phyloP scores from a whole-genome alignment of 2,329 filamentous ascomycete genomes.

The Talaromyces sp. region DNA sequence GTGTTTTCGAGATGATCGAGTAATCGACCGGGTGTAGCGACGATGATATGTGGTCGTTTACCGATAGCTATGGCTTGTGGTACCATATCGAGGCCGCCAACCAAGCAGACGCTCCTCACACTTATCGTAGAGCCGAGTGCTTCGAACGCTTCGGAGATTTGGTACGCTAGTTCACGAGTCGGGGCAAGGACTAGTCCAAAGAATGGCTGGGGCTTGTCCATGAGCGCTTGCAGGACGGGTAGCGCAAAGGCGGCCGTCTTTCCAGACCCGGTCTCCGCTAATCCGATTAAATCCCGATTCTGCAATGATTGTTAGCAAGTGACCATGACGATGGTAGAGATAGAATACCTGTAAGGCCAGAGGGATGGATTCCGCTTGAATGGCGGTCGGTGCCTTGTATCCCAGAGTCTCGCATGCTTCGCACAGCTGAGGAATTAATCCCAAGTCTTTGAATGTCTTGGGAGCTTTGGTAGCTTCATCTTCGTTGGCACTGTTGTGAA shows the following conservation, averaged over 20 bases:
- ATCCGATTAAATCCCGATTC: slow-evolving; percentile 79
- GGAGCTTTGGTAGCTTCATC: slow-evolving; percentile 19
- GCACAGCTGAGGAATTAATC: slow-evolving; percentile 80
- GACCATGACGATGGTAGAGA: background rate
- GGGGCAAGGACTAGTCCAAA: slow-evolving; percentile 90
- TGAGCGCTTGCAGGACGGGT: slow-evolving; percentile 84
- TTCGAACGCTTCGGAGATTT: slow-evolving; percentile 85
- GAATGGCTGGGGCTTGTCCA: slow-evolving; percentile 79
- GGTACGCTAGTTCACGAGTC: slow-evolving; percentile 86
- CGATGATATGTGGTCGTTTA: slow-evolving; percentile 93
- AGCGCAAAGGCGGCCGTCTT: slow-evolving; percentile 95
- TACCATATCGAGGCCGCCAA: slow-evolving; percentile 95
- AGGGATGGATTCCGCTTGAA: slow-evolving; percentile 83
- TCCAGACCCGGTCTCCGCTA: slow-evolving; percentile 92
- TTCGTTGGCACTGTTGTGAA: slow-evolving; percentile 7
- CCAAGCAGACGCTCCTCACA: slow-evolving; percentile 80
- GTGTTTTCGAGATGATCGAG: slow-evolving; percentile 95
- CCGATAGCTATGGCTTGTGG: slow-evolving; percentile 83
- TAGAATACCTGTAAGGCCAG: slow-evolving; percentile 60
- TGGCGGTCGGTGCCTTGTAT: slow-evolving; percentile 83
- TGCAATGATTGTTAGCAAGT: background rate
- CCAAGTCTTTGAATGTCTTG: slow-evolving; percentile 57
- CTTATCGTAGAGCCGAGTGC: slow-evolving; percentile 81
- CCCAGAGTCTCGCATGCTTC: slow-evolving; percentile 80
- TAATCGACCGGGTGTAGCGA: slow-evolving; percentile 84